Conservation (phyloP, 768 basidiomycete species). For the Rhizopogon roseolus region DNA sequence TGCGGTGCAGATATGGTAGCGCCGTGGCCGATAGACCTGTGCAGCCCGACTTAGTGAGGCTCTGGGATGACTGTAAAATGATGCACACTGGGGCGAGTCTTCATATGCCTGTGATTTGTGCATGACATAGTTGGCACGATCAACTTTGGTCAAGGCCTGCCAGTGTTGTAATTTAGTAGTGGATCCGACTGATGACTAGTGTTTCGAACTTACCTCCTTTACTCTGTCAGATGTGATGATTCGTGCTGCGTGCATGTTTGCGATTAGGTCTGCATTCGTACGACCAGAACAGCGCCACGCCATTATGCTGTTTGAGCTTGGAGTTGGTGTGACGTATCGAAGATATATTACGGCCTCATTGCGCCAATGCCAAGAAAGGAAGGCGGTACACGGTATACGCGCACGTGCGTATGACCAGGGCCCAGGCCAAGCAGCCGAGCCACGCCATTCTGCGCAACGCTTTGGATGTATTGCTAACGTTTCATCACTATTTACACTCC, state of each 20-base stretch:
- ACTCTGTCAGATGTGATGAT: constrained; percentile 57
- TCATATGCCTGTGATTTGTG: constrained; percentile 54
- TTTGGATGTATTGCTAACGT: too few relatives aligned
- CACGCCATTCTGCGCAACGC: too few relatives aligned
- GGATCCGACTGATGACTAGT: neutral
- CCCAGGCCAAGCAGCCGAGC: too few relatives aligned
- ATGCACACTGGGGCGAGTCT: constrained; percentile 67
- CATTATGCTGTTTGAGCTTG: constrained; percentile 37
- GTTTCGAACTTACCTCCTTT: constrained; percentile 38
- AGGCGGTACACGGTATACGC: too few relatives aligned
- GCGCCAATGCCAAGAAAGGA: too few relatives aligned
- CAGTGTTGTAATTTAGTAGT: neutral
- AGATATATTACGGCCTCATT: too few relatives aligned
- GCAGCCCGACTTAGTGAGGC: neutral
- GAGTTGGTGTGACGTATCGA: too few relatives aligned
- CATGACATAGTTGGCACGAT: constrained; percentile 65
- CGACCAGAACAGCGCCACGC: constrained; percentile 77
- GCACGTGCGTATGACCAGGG: too few relatives aligned
- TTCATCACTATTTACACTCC: constrained; percentile 5
- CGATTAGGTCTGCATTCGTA: constrained; percentile 68
- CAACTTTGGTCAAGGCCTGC: constrained; percentile 67
- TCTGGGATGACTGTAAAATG: constrained; percentile 19
- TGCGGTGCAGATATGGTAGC: constrained; percentile 97
- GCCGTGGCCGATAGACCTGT: constrained; percentile 69
- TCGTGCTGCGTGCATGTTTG: constrained; percentile 51